Conservation (phyloP, 2,329 filamentous ascomycete species). For the Rhynchosporium graminicola region DNA sequence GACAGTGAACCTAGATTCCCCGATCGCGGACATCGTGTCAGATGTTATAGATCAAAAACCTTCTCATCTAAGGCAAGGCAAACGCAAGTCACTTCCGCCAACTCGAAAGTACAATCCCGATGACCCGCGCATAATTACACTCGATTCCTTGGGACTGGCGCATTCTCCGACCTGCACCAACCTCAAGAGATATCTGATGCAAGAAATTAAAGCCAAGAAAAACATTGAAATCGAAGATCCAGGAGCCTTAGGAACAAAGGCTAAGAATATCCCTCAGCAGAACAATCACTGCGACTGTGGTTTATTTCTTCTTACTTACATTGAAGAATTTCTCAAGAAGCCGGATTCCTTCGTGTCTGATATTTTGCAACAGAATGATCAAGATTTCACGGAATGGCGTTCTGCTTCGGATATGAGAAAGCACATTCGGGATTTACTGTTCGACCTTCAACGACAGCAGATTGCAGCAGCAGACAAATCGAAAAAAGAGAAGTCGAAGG, state of each 20-base stretch:
- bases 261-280: constrained; percentile 75
- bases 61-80: constrained; percentile 37
- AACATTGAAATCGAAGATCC: constrained; percentile 38
- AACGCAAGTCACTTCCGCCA: constrained; percentile 35
- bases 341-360: constrained; percentile 70
- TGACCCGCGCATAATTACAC: constrained; percentile 74
- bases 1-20: neutral
- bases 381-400: constrained; percentile 38
- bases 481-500: constrained; percentile 10
- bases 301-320: constrained; percentile 80
- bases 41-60: constrained; percentile 15
- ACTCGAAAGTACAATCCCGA: constrained; percentile 49
- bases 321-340: constrained; percentile 76
- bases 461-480: constrained; percentile 14
- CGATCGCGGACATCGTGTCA: constrained; percentile 18
- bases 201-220: constrained; percentile 69
- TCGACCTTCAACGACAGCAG: constrained; percentile 62
- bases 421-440: constrained; percentile 66
- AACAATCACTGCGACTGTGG: constrained; percentile 88
- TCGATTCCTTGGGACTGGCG: constrained; percentile 76
- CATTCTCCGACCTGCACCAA: constrained; percentile 66
- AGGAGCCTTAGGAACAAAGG: constrained; percentile 58
- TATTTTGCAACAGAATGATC: constrained; percentile 56
- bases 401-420: constrained; percentile 60
- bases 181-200: constrained; percentile 74